These are phyloP conservation scores for Pyrus hybrid DNA, from an alignment of 331 rosid genomes.

Conservation along the genomic window DNA sequence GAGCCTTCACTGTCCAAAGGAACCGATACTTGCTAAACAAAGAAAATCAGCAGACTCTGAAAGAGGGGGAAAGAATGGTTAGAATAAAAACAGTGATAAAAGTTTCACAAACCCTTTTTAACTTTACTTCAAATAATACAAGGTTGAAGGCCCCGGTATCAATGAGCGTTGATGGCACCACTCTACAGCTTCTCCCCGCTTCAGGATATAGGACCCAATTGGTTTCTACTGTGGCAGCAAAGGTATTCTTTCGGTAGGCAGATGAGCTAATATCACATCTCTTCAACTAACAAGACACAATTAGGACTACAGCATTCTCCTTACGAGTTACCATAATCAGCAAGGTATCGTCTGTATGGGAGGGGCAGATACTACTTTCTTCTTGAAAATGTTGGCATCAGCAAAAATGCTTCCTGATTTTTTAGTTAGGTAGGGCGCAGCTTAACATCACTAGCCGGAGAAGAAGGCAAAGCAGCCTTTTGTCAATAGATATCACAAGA, in stretches of 20 bases:
- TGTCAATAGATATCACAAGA: slow-evolving; percentile 1
- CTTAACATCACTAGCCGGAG: slow-evolving; percentile 9
- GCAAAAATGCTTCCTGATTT: slow-evolving; percentile 16
- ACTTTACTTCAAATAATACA: slow-evolving; percentile 28
- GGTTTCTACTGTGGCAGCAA: slow-evolving; percentile 10
- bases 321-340: not conserved
- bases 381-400: slow-evolving; percentile 14
- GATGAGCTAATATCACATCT: slow-evolving; percentile 15
- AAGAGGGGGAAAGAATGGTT: slow-evolving; percentile 30
- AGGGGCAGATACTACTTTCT: slow-evolving; percentile 9
- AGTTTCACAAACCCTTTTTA: slow-evolving; percentile 17
- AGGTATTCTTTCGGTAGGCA: slow-evolving; percentile 13
- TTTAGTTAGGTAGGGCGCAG: slow-evolving; percentile 23
- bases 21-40: slow-evolving; percentile 12
- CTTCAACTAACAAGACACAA: slow-evolving; percentile 1
- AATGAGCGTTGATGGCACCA: slow-evolving; percentile 26
- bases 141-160: slow-evolving; percentile 26
- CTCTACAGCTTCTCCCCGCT: slow-evolving; percentile 9
- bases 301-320: not conserved
- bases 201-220: slow-evolving; percentile 3
- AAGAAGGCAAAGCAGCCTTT: slow-evolving; percentile 12
- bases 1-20: slow-evolving; percentile 13
- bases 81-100: slow-evolving; percentile 18
- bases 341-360: not conserved
- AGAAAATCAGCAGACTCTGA: slow-evolving; percentile 20